Percentiles rank a stretch among this genome's conserved stretches.
Conservation (phyloP, 495 filamentous ascomycete genomes). For the Letharia columbiana region DNA sequence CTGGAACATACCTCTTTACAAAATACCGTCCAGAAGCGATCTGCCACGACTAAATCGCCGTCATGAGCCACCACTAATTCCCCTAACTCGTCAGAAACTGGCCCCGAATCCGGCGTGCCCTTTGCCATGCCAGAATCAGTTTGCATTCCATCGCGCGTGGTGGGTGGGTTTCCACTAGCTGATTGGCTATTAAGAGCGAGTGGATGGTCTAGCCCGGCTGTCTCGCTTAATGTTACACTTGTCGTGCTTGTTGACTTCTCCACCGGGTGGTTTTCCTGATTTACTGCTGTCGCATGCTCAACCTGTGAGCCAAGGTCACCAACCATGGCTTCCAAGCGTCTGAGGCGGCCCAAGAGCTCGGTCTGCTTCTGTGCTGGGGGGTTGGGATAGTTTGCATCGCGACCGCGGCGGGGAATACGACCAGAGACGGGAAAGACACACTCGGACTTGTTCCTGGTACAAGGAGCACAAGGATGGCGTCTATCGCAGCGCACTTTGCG, state of each 20-base stretch:
- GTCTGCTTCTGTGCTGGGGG: constrained; percentile 10
- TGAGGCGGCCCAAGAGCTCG: constrained; percentile 22
- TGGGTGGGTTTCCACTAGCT: background rate
- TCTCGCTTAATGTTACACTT: constrained; percentile 7
- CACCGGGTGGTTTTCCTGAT: background rate
- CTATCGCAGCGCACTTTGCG: constrained; percentile 25
- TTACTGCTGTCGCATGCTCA: constrained; percentile 3
- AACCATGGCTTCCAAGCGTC: constrained; percentile 17
- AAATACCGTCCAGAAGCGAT: constrained; percentile 16
- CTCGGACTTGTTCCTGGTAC: constrained; percentile 15
- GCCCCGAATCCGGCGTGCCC: background rate
- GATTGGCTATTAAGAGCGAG: background rate
- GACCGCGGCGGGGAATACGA: constrained; percentile 17
- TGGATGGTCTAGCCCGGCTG: too few relatives aligned
- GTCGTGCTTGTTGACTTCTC: background rate
- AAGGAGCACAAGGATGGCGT: constrained; percentile 20
- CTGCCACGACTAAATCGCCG: constrained; percentile 9
- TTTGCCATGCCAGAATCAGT: background rate
- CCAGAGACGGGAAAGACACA: constrained; percentile 23
- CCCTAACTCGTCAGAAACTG: background rate
- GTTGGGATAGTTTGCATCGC: background rate
- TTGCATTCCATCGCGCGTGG: background rate
- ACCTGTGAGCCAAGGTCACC: constrained; percentile 14
- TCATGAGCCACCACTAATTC: background rate
- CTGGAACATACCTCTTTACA: constrained; percentile 15